Conservation (phyloP, 148 eudicot species). For the Amaranthus hypochondriacus region DNA sequence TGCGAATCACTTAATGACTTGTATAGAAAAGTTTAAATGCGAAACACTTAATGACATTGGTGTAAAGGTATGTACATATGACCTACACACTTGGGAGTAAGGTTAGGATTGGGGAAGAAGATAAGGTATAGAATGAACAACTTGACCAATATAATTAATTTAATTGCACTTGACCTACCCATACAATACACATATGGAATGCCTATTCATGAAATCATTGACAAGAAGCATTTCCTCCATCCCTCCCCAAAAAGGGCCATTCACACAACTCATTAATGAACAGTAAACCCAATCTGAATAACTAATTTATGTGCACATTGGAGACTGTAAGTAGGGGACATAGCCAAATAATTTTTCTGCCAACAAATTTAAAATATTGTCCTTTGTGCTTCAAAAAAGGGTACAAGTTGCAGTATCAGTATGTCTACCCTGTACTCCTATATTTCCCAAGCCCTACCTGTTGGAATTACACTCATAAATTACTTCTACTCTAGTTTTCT, state of each 20-base stretch:
- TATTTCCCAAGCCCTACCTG: background rate
- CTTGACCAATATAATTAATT: background rate
- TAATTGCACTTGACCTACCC: conserved; percentile 1
- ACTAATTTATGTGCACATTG: background rate
- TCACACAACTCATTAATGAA: conserved; percentile 11
- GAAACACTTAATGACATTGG: too few relatives aligned
- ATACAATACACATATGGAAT: background rate
- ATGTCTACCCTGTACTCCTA: conserved; percentile 4
- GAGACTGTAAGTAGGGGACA: conserved; percentile 14
- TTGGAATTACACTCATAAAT: background rate
- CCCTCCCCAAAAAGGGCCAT: conserved; percentile 5
- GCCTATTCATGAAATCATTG: conserved; percentile 16
- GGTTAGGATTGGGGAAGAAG: conserved; percentile 4
- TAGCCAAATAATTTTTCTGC: conserved; percentile 4
- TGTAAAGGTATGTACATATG: too few relatives aligned
- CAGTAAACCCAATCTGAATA: background rate
- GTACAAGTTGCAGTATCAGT: conserved; percentile 16
- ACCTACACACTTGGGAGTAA: background rate
- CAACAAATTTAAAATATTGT: background rate
- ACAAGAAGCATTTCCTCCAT: background rate
- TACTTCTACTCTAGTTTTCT: too few relatives aligned
- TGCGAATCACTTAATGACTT: too few relatives aligned
- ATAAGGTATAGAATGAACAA: conserved; percentile 9
- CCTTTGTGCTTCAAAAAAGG: conserved; percentile 10
- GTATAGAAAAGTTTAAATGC: too few relatives aligned